phyloP scores from a whole-genome alignment of 1,139 yeast genomes.

The Hyphopichia fennica region DNA sequence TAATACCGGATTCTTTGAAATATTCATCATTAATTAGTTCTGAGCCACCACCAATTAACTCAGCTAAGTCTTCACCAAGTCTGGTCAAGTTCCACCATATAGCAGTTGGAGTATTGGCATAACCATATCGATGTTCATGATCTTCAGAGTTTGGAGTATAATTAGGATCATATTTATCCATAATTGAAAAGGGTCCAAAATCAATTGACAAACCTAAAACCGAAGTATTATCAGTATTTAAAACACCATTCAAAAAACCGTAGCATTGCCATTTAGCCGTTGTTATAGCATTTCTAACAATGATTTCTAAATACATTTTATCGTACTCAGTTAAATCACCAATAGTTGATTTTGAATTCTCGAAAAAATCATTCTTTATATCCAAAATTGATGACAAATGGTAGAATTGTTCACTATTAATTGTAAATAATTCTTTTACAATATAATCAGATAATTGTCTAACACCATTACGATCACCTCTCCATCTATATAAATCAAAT shows the following conservation, averaged over 20 bases:
- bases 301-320: constrained; percentile 67
- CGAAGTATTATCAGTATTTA: constrained; percentile 93
- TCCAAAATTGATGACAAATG: constrained; percentile 21
- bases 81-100: constrained; percentile 94
- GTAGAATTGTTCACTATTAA: constrained; percentile 34
- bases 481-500: constrained; percentile 80
- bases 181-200: constrained; percentile 91
- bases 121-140: constrained; percentile 67
- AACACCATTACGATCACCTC: constrained; percentile 67
- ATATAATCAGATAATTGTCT: constrained; percentile 69
- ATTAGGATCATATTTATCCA: constrained; percentile 79
- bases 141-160: constrained; percentile 94
- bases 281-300: constrained; percentile 69
- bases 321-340: constrained; percentile 64
- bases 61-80: constrained; percentile 81
- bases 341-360: constrained; percentile 15
- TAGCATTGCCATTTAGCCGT: constrained; percentile 89
- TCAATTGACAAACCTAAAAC: constrained; percentile 84
- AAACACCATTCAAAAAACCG: constrained; percentile 91
- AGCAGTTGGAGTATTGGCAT: constrained; percentile 77
- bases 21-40: constrained; percentile 43
- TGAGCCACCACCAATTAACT: constrained; percentile 71
- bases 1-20: constrained; percentile 33
- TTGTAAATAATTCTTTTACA: constrained; percentile 60
- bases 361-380: constrained; percentile 21